Conservation (phyloP, 73 alveolate species). For the Paramecium primaurelia region DNA sequence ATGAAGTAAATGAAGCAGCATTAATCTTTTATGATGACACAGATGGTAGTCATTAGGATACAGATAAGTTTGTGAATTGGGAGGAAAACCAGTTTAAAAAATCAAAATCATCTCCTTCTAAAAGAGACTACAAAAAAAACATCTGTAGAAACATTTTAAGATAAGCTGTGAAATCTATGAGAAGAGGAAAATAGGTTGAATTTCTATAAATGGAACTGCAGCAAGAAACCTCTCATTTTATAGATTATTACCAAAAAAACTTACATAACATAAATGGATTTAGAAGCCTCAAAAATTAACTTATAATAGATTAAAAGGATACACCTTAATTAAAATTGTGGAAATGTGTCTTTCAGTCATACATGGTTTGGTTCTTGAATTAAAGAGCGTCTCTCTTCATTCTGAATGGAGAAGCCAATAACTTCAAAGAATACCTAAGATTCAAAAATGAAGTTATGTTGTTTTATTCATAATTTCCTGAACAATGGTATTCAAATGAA, state of each 20-base stretch:
- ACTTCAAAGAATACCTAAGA: conserved; percentile 18
- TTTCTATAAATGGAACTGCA: background rate
- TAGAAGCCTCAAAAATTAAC: conserved; percentile 2
- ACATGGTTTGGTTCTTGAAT: conserved; percentile 13
- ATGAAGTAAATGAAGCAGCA: background rate
- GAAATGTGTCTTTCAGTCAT: background rate
- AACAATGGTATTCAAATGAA: conserved; percentile 23
- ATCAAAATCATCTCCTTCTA: background rate
- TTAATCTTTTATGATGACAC: conserved; percentile 8
- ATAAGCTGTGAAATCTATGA: conserved; percentile 37
- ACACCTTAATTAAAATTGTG: background rate
- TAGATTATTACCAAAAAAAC: background rate
- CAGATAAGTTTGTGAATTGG: background rate
- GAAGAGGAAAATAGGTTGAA: background rate
- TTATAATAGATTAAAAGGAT: background rate
- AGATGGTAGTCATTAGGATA: conserved; percentile 27
- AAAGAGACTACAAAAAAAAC: conserved; percentile 30
- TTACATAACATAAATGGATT: background rate
- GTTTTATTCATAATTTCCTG: conserved; percentile 41
- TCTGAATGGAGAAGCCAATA: conserved; percentile 33
- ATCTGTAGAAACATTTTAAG: conserved; percentile 40
- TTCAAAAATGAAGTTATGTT: conserved; percentile 43
- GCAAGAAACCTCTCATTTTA: background rate
- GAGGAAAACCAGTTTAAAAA: background rate
- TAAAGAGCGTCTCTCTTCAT: conserved; percentile 14